These are phyloP conservation scores for Sporothrix brasiliensis DNA, from an alignment of 2,329 filamentous ascomycete species.

Conservation along the genomic window DNA sequence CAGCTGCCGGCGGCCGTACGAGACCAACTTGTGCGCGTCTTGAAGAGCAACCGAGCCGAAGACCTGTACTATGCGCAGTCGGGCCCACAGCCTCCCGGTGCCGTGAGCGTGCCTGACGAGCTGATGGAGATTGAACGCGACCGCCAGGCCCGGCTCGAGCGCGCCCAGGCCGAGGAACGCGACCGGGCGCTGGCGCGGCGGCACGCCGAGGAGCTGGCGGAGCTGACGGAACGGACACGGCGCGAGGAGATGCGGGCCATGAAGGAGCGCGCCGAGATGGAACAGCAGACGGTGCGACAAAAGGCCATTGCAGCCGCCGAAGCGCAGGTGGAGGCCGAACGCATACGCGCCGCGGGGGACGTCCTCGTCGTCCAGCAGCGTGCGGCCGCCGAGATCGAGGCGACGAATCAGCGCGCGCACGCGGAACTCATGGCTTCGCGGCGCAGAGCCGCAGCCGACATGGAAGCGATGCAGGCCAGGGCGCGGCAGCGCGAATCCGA, in stretches of 20 bases:
- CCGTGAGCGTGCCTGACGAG: conserved; percentile 55
- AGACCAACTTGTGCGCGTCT: conserved; percentile 51
- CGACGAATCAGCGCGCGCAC: neutral
- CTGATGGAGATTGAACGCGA: conserved; percentile 55
- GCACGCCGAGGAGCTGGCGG: conserved; percentile 56
- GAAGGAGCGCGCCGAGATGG: conserved; percentile 51
- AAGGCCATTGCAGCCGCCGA: conserved; percentile 52
- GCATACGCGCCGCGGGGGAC: conserved; percentile 1
- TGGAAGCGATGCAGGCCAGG: conserved; percentile 26
- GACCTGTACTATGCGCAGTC: conserved; percentile 60
- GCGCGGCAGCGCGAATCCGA: conserved; percentile 41
- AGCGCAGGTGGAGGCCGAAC: neutral
- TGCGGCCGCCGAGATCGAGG: conserved; percentile 27
- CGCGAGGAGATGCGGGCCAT: conserved; percentile 51
- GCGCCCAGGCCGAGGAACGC: conserved; percentile 51
- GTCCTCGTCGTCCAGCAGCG: neutral
- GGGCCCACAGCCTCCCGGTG: conserved; percentile 58
- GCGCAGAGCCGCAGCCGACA: conserved; percentile 8
- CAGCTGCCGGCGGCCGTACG: conserved; percentile 44
- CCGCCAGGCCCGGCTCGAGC: conserved; percentile 52
- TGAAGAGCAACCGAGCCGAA: conserved; percentile 55
- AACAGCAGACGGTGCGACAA: conserved; percentile 49
- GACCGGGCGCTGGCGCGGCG: conserved; percentile 54
- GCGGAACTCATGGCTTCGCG: conserved; percentile 21
- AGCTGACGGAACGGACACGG: conserved; percentile 51